Evolutionary conservation across 2,329 filamentous ascomycete species (phyloP).

Genomic region (Paecilomyces sp.): DNA sequence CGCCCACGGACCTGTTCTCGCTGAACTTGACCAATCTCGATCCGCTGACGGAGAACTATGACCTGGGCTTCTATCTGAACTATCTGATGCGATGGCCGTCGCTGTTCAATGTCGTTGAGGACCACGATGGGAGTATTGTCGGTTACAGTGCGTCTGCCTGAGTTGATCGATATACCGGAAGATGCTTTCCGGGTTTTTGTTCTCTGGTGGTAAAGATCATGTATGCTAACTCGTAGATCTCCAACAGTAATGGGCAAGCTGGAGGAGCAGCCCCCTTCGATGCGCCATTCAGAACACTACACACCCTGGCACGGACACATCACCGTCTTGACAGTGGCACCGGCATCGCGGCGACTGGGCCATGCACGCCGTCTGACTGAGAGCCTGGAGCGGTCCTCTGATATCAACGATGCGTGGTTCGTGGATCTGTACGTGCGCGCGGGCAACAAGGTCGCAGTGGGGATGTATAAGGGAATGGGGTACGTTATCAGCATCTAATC

Average conservation of each 20-base stretch:
- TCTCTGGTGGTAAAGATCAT: background rate
- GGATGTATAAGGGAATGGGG: slow-evolving; percentile 83
- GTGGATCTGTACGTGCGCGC: slow-evolving; percentile 89
- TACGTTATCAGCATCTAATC: slow-evolving; percentile 30
- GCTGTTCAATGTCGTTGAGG: slow-evolving; percentile 86
- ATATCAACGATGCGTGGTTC: slow-evolving; percentile 84
- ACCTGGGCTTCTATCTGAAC: slow-evolving; percentile 88
- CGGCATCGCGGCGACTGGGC: slow-evolving; percentile 74
- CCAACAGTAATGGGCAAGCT: slow-evolving; percentile 87
- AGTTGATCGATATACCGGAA: background rate
- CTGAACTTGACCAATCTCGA: slow-evolving; percentile 95
- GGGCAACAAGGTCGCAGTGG: slow-evolving; percentile 80
- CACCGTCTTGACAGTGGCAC: slow-evolving; percentile 87
- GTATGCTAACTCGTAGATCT: background rate
- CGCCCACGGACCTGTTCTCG: slow-evolving; percentile 73
- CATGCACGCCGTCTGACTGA: slow-evolving; percentile 78
- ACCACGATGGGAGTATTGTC: slow-evolving; percentile 77
- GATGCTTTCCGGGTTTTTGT: background rate
- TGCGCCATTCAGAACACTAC: slow-evolving; percentile 74
- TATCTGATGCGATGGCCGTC: slow-evolving; percentile 96
- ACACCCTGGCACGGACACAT: slow-evolving; percentile 99
- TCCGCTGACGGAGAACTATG: slow-evolving; percentile 95
- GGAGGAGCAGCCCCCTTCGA: slow-evolving; percentile 72
- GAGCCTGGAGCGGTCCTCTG: slow-evolving; percentile 73
- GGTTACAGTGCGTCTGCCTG: slow-evolving; percentile 68